Evolutionary conservation across 768 basidiomycete genomes (phyloP).

Genomic region (Hypholoma fasciculare): DNA sequence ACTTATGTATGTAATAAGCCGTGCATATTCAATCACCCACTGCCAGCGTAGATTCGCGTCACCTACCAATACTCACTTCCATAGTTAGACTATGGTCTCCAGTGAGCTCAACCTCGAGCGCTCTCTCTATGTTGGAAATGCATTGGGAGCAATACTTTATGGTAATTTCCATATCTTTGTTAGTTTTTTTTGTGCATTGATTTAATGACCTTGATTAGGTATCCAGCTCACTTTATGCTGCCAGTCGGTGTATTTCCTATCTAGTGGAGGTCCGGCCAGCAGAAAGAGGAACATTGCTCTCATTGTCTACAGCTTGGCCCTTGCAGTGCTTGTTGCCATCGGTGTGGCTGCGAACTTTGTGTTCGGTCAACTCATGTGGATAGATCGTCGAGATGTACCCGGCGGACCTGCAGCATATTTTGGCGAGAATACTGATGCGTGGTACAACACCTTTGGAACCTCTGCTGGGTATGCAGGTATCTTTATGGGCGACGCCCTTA

Average conservation of each 20-base stretch:
- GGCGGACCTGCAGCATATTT: conserved; percentile 7
- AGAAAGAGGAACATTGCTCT: neutral
- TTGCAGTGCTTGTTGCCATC: neutral
- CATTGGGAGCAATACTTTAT: neutral
- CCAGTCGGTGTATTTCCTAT: conserved; percentile 4
- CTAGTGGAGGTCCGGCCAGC: neutral
- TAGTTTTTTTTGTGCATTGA: no score
- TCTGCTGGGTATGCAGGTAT: neutral
- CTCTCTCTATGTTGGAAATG: conserved; percentile 10
- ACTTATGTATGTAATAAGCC: no score
- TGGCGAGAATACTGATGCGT: neutral
- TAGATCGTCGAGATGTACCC: conserved; percentile 1
- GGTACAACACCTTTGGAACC: conserved; percentile 8
- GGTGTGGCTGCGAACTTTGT: conserved; percentile 1
- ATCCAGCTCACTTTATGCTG: conserved; percentile 5
- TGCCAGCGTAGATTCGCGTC: no score
- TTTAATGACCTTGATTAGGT: neutral
- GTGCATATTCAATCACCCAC: no score
- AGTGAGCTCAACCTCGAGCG: neutral
- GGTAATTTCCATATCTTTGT: no score
- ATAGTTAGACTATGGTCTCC: no score
- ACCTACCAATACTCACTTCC: no score
- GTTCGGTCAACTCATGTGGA: conserved; percentile 8
- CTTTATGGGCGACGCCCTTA: conserved; percentile 4
- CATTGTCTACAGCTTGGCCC: conserved; percentile 5